Percentiles rank a stretch among this genome's conserved stretches.
Conservation (phyloP, 495 filamentous ascomycete genomes). For the Penicillium pancosmium region DNA sequence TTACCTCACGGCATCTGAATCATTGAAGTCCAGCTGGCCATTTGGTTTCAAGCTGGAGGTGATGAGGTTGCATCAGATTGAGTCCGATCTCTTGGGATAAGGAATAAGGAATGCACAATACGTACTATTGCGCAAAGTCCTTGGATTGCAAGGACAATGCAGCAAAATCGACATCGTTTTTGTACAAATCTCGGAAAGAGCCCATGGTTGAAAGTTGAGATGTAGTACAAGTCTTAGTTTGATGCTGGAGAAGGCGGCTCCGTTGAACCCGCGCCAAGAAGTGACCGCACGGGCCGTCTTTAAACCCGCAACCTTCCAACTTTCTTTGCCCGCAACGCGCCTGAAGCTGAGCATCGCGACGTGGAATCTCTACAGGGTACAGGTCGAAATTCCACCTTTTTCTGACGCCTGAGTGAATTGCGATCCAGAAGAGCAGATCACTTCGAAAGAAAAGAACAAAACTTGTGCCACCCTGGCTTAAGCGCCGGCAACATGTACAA, state of each 20-base stretch:
- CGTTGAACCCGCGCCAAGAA: slow-evolving; percentile 17
- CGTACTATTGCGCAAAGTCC: slow-evolving; percentile 60
- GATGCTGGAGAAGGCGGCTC: background rate
- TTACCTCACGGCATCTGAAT: slow-evolving; percentile 74
- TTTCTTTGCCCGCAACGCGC: background rate
- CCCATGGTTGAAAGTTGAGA: slow-evolving; percentile 28
- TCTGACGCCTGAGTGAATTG: background rate
- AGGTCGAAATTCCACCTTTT: background rate
- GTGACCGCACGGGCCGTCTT: slow-evolving; percentile 19
- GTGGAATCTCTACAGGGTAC: background rate
- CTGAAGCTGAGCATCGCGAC: background rate
- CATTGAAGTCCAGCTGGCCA: slow-evolving; percentile 76
- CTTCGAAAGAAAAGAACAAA: background rate
- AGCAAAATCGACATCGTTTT: slow-evolving; percentile 64
- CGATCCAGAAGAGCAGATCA: background rate
- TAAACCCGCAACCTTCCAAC: slow-evolving; percentile 8
- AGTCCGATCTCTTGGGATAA: background rate
- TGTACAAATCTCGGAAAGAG: slow-evolving; percentile 52
- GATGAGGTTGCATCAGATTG: slow-evolving; percentile 13
- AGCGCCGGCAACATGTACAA: slow-evolving; percentile 66
- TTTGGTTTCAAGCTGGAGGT: slow-evolving; percentile 56
- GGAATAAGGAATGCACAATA: slow-evolving; percentile 10
- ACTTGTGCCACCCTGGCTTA: background rate
- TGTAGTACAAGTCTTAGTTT: no score
- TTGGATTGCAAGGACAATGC: slow-evolving; percentile 58